Evolutionary conservation across 176 grass and related monocot species (phyloP).

Genomic region (Puccinellia tenuiflora): DNA sequence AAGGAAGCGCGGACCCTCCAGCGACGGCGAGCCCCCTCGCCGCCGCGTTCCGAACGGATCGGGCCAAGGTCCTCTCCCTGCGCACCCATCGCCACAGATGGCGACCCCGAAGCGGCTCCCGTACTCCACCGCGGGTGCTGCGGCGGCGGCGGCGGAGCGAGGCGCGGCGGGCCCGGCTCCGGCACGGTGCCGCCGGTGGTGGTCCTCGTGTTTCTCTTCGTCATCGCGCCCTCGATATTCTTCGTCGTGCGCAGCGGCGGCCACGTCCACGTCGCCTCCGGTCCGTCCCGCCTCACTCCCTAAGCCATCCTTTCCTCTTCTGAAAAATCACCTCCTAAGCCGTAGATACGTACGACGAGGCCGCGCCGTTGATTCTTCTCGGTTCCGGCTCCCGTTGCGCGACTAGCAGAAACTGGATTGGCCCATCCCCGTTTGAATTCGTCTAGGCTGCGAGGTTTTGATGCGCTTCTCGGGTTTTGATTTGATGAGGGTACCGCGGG

Average conservation of each 20-base stretch:
- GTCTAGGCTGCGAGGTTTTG: not conserved
- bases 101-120: constrained; percentile 46
- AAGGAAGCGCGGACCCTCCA: not conserved
- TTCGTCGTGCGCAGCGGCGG: constrained; percentile 45
- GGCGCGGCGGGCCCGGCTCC: constrained; percentile 49
- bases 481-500: not conserved
- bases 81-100: constrained; percentile 27
- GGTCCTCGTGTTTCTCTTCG: constrained; percentile 64
- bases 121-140: constrained; percentile 20
- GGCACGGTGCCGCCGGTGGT: constrained; percentile 35
- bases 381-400: not conserved
- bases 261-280: constrained; percentile 40
- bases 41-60: constrained; percentile 2
- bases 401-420: not conserved
- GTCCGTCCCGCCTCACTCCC: constrained; percentile 21
- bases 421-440: not conserved
- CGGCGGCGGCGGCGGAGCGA: constrained; percentile 27
- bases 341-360: not conserved
- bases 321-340: not conserved
- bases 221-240: constrained; percentile 58
- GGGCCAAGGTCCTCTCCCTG: not conserved
- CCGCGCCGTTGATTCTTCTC: not conserved
- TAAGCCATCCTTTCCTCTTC: not conserved
- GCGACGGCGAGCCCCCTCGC: constrained; percentile 21
- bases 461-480: not conserved